A percentile compares a stretch with the other conserved stretches of the same genome.
phyloP scores from a whole-genome alignment of 495 filamentous ascomycete genomes.

The Lepidopterella palustris region DNA sequence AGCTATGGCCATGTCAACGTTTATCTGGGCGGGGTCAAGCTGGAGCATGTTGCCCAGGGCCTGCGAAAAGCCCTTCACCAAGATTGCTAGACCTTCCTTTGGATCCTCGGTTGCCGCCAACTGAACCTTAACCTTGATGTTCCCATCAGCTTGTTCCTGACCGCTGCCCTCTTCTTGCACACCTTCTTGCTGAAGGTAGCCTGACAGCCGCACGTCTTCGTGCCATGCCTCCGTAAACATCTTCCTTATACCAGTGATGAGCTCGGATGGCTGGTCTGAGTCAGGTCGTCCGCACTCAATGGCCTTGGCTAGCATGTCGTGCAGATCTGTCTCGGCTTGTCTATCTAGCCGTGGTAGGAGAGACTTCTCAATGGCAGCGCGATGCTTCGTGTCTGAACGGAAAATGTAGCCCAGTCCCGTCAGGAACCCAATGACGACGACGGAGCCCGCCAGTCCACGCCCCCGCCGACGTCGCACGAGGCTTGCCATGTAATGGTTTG shows the following conservation, averaged over 20 bases:
- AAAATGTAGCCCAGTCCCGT: neutral
- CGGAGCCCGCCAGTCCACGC: neutral
- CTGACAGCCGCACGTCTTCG: neutral
- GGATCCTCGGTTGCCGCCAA: neutral
- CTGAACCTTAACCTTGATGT: neutral
- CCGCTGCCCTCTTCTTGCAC: neutral
- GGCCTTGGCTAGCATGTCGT: constrained; percentile 4
- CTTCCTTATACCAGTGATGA: neutral
- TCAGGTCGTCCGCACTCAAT: constrained; percentile 1
- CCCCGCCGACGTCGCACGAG: constrained; percentile 33
- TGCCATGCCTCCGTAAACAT: neutral
- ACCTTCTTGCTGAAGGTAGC: neutral
- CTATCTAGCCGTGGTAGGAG: neutral
- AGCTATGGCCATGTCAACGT: neutral
- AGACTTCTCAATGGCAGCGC: neutral
- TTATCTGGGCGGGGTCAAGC: neutral
- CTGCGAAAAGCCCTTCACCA: neutral
- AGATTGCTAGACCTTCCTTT: neutral
- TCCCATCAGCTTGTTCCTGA: neutral
- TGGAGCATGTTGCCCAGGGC: no score
- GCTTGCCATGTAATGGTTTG: constrained; percentile 31
- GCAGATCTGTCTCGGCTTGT: constrained; percentile 6
- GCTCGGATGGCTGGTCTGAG: neutral
- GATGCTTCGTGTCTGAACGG: neutral
- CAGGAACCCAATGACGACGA: neutral